Percentiles rank a stretch among this genome's conserved stretches.
phyloP scores from a whole-genome alignment of 441 rosid genomes.

The Cnidoscolus chayamansa region DNA sequence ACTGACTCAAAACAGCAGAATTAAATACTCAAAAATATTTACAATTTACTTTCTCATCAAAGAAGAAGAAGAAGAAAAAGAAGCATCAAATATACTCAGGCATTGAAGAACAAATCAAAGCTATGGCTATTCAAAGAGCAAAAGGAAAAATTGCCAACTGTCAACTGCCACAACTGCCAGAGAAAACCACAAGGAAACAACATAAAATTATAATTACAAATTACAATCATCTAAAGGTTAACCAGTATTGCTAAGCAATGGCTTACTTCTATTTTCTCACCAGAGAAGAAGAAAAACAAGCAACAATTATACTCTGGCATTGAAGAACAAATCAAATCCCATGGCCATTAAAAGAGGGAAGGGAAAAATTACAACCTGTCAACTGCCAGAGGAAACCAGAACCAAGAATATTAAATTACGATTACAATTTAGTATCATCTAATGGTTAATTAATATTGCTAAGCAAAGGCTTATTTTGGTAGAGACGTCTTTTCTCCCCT shows the following conservation, averaged over 20 bases:
- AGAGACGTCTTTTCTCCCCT: not conserved
- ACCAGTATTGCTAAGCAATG: not conserved
- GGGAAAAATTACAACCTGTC: not conserved
- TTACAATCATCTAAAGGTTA: not conserved
- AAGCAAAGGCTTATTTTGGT: not conserved
- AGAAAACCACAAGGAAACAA: not conserved
- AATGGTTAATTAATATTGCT: not conserved
- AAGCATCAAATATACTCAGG: too few relatives aligned
- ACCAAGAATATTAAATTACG: not conserved
- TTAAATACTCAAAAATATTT: not conserved
- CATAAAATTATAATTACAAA: not conserved
- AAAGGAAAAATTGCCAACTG: not conserved
- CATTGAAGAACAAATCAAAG: not conserved
- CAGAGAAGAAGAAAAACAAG: not conserved
- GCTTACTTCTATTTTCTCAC: not conserved
- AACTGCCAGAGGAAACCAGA: not conserved
- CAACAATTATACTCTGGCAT: not conserved
- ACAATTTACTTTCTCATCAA: not conserved
- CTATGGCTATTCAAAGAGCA: not conserved
- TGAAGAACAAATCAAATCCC: not conserved
- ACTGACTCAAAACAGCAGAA: not conserved
- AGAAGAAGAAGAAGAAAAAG: too few relatives aligned
- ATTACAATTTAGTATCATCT: not conserved
- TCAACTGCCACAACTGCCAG: not conserved
- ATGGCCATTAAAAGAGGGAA: not conserved